These are phyloP conservation scores for Monosporascus sp. DNA, from an alignment of 2,329 filamentous ascomycete species.

Conservation along the genomic window DNA sequence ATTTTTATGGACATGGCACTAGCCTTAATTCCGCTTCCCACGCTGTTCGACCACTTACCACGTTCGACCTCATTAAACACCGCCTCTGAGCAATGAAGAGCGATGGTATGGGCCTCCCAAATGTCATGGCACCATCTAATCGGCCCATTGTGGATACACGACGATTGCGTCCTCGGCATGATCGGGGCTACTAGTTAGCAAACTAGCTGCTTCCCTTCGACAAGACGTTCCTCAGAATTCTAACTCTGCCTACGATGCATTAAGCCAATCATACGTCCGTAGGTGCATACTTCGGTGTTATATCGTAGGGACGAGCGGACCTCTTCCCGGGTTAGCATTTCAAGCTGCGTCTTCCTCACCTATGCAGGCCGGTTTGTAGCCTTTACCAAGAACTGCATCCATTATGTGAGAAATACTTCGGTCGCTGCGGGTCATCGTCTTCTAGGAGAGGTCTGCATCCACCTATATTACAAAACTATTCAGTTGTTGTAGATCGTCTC, in stretches of 20 bases:
- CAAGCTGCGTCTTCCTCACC: too few relatives aligned
- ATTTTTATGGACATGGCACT: background rate
- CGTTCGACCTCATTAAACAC: too few relatives aligned
- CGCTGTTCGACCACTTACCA: background rate
- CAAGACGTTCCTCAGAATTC: background rate
- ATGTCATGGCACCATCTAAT: constrained; percentile 17
- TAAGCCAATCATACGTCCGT: background rate
- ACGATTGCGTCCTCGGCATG: constrained; percentile 6
- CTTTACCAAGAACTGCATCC: too few relatives aligned
- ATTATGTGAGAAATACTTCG: background rate
- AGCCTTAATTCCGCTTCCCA: background rate
- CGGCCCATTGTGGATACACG: constrained; percentile 13
- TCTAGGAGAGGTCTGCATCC: background rate
- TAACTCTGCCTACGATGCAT: background rate
- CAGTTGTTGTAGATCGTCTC: background rate
- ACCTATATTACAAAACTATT: background rate
- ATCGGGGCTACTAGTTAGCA: constrained; percentile 7
- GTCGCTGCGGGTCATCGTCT: background rate
- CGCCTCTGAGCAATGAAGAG: background rate
- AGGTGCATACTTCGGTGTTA: too few relatives aligned
- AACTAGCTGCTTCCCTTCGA: constrained; percentile 5
- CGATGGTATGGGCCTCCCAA: constrained; percentile 9
- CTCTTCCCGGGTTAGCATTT: too few relatives aligned
- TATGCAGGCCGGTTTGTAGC: too few relatives aligned
- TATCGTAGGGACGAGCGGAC: too few relatives aligned